A percentile compares a stretch with the other conserved stretches of the same genome.
These are phyloP conservation scores for Cylindrotheca closterium DNA, from an alignment of 108 stramenopile genomes.

Conservation along the genomic window DNA sequence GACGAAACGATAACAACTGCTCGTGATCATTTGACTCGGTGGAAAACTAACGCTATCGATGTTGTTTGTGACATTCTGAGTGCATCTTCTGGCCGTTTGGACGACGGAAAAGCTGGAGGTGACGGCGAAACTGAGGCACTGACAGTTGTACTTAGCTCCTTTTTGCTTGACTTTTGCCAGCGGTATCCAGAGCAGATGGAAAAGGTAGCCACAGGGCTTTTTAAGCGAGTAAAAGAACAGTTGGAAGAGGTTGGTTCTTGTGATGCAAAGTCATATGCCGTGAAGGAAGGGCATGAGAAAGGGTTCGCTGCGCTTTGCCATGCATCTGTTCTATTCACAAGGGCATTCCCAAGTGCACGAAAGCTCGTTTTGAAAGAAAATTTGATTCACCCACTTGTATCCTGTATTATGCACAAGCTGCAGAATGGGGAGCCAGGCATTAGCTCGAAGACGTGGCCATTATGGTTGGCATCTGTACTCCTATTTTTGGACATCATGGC, in stretches of 20 bases:
- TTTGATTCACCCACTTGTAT: slow-evolving; percentile 45
- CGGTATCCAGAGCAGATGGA: slow-evolving; percentile 47
- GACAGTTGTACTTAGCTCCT: slow-evolving; percentile 68
- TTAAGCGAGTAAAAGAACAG: slow-evolving; percentile 39
- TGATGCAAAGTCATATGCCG: not conserved
- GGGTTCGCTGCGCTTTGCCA: slow-evolving; percentile 56
- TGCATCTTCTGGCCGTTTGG: not conserved
- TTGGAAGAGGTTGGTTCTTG: slow-evolving; percentile 12
- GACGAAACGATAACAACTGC: slow-evolving; percentile 23
- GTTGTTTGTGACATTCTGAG: slow-evolving; percentile 19
- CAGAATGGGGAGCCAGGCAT: slow-evolving; percentile 7
- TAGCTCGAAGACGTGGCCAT: slow-evolving; percentile 45
- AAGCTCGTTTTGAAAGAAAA: slow-evolving; percentile 51
- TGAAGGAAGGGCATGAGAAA: slow-evolving; percentile 14
- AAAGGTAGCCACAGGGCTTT: slow-evolving; percentile 35
- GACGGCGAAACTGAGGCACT: slow-evolving; percentile 65
- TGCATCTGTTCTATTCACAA: slow-evolving; percentile 62
- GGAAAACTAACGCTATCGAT: slow-evolving; percentile 18
- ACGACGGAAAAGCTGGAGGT: slow-evolving; percentile 3
- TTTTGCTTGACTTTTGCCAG: slow-evolving; percentile 64
- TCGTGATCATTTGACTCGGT: slow-evolving; percentile 1
- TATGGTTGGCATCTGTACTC: slow-evolving; percentile 67
- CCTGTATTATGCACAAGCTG: slow-evolving; percentile 45
- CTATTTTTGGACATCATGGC: slow-evolving; percentile 80
- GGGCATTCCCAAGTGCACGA: slow-evolving; percentile 65